phyloP scores from a whole-genome alignment of 2,329 filamentous ascomycete genomes.

The Penicillium psychrosexuale region DNA sequence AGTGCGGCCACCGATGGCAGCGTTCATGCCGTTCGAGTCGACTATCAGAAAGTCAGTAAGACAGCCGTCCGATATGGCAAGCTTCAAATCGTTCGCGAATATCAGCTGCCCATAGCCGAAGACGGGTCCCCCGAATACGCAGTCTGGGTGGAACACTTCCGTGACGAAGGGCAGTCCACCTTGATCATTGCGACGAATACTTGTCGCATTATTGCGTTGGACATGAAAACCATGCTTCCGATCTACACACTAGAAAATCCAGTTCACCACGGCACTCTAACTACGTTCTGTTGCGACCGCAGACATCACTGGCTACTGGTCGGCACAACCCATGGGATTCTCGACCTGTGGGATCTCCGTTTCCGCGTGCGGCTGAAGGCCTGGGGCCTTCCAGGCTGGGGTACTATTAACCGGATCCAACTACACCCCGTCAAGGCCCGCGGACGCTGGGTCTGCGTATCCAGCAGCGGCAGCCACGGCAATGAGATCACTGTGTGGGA shows the following conservation, averaged over 20 bases:
- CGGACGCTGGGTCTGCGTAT: constrained; percentile 81
- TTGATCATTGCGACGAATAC: constrained; percentile 82
- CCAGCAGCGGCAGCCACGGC: constrained; percentile 79
- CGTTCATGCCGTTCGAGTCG: constrained; percentile 84
- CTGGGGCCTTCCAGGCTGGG: constrained; percentile 81
- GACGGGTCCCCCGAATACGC: constrained; percentile 63
- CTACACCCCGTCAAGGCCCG: constrained; percentile 76
- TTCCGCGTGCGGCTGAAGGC: constrained; percentile 84
- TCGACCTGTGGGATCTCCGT: constrained; percentile 95
- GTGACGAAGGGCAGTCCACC: constrained; percentile 74
- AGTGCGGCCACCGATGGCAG: constrained; percentile 87
- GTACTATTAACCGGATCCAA: constrained; percentile 73
- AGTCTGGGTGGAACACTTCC: constrained; percentile 90
- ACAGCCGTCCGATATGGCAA: constrained; percentile 69
- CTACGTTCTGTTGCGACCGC: constrained; percentile 83
- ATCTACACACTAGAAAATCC: constrained; percentile 81
- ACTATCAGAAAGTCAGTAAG: constrained; percentile 58
- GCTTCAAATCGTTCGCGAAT: constrained; percentile 71
- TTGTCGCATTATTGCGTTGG: constrained; percentile 77
- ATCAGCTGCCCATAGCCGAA: constrained; percentile 57
- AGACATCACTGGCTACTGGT: constrained; percentile 87
- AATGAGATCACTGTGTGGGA: constrained; percentile 92
- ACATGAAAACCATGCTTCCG: constrained; percentile 80
- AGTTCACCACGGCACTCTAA: constrained; percentile 85
- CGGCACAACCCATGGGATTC: constrained; percentile 86